Evolutionary conservation across 805 yeast species (phyloP).

Genomic region (Teunomyces cretensis): DNA sequence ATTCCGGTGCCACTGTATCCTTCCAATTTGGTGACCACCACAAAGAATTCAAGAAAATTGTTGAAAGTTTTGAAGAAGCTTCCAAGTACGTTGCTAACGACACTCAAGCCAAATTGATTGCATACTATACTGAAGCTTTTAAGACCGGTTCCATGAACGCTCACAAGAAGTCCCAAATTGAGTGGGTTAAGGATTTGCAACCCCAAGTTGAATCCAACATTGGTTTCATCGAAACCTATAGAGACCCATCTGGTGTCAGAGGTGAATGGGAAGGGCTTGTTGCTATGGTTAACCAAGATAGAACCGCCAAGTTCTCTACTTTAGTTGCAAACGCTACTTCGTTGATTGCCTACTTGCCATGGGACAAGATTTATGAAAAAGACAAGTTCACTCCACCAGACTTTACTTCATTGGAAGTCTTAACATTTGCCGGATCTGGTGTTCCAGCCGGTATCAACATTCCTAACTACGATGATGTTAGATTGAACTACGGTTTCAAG

Average conservation of each 20-base stretch:
- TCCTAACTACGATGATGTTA: constrained; percentile 88
- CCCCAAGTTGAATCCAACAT: constrained; percentile 73
- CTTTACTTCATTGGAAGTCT: constrained; percentile 84
- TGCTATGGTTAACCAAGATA: constrained; percentile 84
- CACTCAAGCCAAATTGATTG: constrained; percentile 65
- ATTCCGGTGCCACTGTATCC: constrained; percentile 41
- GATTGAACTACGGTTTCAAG: constrained; percentile 81
- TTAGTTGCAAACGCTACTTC: constrained; percentile 66
- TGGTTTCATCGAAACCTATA: constrained; percentile 89
- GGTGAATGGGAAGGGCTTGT: constrained; percentile 95
- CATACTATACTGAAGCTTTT: constrained; percentile 66
- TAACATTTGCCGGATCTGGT: constrained; percentile 87
- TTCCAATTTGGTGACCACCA: constrained; percentile 80
- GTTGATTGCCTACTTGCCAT: constrained; percentile 69
- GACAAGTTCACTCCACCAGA: constrained; percentile 90
- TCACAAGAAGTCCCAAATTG: constrained; percentile 78
- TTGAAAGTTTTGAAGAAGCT: constrained; percentile 56
- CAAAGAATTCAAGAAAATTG: constrained; percentile 61
- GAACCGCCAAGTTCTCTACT: constrained; percentile 74
- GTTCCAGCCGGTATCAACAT: constrained; percentile 92
- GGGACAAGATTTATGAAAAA: constrained; percentile 76
- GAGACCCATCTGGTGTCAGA: constrained; percentile 88
- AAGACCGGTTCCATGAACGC: constrained; percentile 80
- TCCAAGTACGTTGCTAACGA: constrained; percentile 67
- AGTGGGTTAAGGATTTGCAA: constrained; percentile 85